These are phyloP conservation scores for Suillus placidus DNA, from an alignment of 768 basidiomycete species.

Conservation along the genomic window DNA sequence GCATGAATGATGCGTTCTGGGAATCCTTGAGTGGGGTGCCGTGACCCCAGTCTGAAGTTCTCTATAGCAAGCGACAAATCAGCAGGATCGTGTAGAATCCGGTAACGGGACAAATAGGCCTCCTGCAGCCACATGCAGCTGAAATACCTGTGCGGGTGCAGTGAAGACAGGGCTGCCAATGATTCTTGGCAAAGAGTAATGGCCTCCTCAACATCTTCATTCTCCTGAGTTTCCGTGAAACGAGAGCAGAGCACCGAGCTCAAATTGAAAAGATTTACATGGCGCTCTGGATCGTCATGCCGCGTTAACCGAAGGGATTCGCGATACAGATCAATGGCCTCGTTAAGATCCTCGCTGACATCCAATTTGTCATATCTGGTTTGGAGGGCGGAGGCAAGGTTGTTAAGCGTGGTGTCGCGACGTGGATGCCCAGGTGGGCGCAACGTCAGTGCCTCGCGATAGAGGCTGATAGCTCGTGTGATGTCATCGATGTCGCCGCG, in stretches of 20 bases:
- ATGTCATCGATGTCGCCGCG: not conserved
- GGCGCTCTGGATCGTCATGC: not conserved
- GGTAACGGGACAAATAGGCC: no score
- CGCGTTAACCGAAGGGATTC: not conserved
- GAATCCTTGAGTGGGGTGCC: no score
- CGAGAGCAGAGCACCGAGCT: not conserved
- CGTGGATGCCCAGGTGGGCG: not conserved
- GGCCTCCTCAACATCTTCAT: not conserved
- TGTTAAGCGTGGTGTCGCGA: not conserved
- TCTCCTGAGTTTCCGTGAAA: not conserved
- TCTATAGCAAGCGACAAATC: no score
- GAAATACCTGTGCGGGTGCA: not conserved
- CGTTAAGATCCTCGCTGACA: not conserved
- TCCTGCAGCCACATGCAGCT: not conserved
- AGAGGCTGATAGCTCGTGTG: not conserved
- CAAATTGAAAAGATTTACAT: not conserved
- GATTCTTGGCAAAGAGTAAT: not conserved
- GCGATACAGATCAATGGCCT: not conserved
- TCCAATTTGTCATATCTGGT: not conserved
- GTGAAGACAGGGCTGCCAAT: not conserved
- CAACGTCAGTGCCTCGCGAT: not conserved
- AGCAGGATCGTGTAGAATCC: no score
- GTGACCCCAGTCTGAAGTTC: no score
- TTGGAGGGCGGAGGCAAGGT: not conserved
- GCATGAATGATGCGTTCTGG: no score